Evolutionary conservation across 257 asterid genomes (phyloP), one percentile per base, ranked within the genome.

Genomic region (Paraleonurus japonicus): DNA sequence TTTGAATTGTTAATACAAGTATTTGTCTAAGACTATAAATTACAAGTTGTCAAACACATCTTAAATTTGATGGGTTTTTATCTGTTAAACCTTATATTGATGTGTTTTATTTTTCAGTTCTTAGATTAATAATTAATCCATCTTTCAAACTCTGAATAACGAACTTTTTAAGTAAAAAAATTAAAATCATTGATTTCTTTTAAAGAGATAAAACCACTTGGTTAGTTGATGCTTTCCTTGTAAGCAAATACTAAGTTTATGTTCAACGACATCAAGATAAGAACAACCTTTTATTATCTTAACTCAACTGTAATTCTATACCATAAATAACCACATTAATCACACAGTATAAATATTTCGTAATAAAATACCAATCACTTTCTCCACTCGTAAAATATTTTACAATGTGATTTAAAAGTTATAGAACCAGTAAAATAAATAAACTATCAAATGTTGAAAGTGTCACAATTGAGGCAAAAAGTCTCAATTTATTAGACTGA

Each of bases 171-270:
- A 35, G 1, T 35, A 2, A 41, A 41, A 41, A 41, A 12, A 9
- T 43, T 12, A 43, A 7, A 43, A 43, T 43, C 51, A 7, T 4
- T 43, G 19, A 43, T 13, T 43, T 13, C 8, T 24, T 16, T 17
- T 48, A 13, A 51, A 4, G 0, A 15, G 41, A 35, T 16, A 9
- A 4, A 24, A 43, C 26, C 9, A 37, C 41, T 24, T 65, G 61
- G 37, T 65, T 65, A 64, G 35, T 39, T 55, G 39, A 66, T 66
- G 63, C 55, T 75, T 75, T 67, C 26, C 73, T 74, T 65, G 72
- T 12, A n/a, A 37, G 43, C 62, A 73, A 23, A 3, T 9, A 37
- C 7, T 16, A 7, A 9, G 68, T 74, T 65, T 26, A 35, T 55
- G 67, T 43, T 57, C 64, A 35, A 54, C 68, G 68, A 57, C 69